phyloP scores from a whole-genome alignment of 331 rosid genomes.

The Saraca asoca region DNA sequence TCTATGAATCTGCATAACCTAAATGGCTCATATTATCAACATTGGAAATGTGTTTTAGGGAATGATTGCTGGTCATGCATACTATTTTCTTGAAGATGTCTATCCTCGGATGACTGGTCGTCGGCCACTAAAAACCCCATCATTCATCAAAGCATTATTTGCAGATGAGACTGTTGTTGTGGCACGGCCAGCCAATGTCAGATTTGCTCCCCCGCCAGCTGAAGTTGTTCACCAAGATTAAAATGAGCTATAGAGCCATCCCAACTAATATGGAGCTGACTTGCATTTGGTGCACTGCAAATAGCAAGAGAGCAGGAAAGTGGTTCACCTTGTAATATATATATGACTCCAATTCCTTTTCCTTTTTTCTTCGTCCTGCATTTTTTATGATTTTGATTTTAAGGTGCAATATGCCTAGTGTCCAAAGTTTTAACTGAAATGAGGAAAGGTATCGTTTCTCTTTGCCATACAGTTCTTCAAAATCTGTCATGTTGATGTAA shows the following conservation, averaged over 20 bases:
- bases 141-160: conserved; percentile 77
- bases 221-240: conserved; percentile 72
- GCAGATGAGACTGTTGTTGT: conserved; percentile 87
- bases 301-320: conserved; percentile 29
- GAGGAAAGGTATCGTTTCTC: not conserved
- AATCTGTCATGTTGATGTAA: conserved; percentile 28
- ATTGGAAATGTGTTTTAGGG: conserved; percentile 56
- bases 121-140: conserved; percentile 82
- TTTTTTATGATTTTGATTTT: conserved; percentile 37
- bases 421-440: conserved; percentile 32
- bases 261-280: not conserved
- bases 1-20: conserved; percentile 1
- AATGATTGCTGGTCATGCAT: conserved; percentile 97
- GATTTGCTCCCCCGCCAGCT: conserved; percentile 76
- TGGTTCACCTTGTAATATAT: conserved; percentile 56
- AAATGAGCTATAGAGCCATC: conserved; percentile 24
- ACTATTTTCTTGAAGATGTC: conserved; percentile 91
- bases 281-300: conserved; percentile 1
- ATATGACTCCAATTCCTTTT: not conserved
- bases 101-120: conserved; percentile 94
- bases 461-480: conserved; percentile 4
- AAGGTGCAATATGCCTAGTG: conserved; percentile 13
- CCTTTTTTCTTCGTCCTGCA: conserved; percentile 26
- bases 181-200: conserved; percentile 70
- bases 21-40: conserved; percentile 8